Base-by-base conservation (phyloP, 2,329 filamentous ascomycete genomes). In the Alternaria solani region DNA sequence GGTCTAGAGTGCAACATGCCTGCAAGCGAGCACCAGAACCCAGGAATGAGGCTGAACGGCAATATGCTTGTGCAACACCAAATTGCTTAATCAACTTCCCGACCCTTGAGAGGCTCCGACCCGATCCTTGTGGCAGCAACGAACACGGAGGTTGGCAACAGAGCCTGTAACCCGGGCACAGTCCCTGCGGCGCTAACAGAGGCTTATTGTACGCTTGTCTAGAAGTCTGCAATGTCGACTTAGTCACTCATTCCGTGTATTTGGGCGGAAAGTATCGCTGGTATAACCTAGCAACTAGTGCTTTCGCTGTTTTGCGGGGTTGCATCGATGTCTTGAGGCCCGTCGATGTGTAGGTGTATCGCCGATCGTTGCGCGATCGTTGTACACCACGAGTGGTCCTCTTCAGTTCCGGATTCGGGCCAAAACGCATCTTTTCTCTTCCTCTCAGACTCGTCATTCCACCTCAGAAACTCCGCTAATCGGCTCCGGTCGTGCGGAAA, bases 401-500 rank as follows among this genome's bases (percentile, higher is more conserved):
- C 20, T 23, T 14, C 20, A 11, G 4, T 9, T 8, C 18, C 6
- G 9, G 28, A 9, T 38, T 12, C 20, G 18, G 7, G 5, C 8
- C 6, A 34, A 12, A 25, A 34, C 7, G 2, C 32, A 14, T 12
- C 23, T 55, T 12, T 8, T 25, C 14, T 16, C 20, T 32, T 28
- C 25, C 14, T 23, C 14, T n/a, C 12, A 18, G 12, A 9, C 30
- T 32, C 32, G 7, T 63, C 32, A 55, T 12, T 55, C 67, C 57
- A 64, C 70, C 48, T 57, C 57, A 42, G 64, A 63, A 39, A 63
- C 67, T 11, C 71, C 70, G 51, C 72, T 70, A 20, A 97, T 91
- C 46, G 94, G 94, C 80, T 98, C 94, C 5, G 94, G 94, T 47
- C 94, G 85, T 61, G 86, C 86, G 18, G 90, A 89, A 79, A 98